Evolutionary conservation across 805 yeast genomes (phyloP).

Genomic region (Tetrapisispora fleetii): DNA sequence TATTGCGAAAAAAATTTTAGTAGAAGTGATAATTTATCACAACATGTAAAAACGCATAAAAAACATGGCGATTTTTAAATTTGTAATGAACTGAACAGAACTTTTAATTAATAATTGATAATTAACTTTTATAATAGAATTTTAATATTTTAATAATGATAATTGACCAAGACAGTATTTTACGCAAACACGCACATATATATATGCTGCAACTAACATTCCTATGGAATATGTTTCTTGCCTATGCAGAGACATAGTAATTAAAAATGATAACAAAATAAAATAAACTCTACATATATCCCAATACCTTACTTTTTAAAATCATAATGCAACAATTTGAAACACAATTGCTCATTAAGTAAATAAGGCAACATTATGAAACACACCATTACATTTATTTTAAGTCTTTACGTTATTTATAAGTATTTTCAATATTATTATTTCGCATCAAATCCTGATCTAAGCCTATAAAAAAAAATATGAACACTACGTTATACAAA

Average conservation of each 20-base stretch:
- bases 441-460: neutral
- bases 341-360: neutral
- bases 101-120: neutral
- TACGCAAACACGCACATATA: too few species aligned
- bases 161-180: neutral
- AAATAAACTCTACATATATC: too few species aligned
- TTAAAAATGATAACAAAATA: too few species aligned
- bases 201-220: too few species aligned
- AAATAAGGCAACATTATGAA: too few species aligned
- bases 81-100: neutral
- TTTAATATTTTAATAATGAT: neutral
- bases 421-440: neutral
- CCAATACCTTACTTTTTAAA: too few species aligned
- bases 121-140: neutral
- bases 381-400: too few species aligned
- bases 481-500: too few species aligned
- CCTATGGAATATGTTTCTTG: too few species aligned
- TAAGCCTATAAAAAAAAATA: neutral
- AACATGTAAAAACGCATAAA: constrained; percentile 49
- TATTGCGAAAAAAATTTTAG: constrained; percentile 54
- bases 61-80: constrained; percentile 23
- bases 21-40: constrained; percentile 56
- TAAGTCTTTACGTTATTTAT: too few species aligned
- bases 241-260: too few species aligned
- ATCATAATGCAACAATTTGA: neutral